Percentiles rank a stretch among this genome's conserved stretches.
Evolutionary conservation across 2,329 filamentous ascomycete species (phyloP).

Genomic region (Blastomyces parvus): DNA sequence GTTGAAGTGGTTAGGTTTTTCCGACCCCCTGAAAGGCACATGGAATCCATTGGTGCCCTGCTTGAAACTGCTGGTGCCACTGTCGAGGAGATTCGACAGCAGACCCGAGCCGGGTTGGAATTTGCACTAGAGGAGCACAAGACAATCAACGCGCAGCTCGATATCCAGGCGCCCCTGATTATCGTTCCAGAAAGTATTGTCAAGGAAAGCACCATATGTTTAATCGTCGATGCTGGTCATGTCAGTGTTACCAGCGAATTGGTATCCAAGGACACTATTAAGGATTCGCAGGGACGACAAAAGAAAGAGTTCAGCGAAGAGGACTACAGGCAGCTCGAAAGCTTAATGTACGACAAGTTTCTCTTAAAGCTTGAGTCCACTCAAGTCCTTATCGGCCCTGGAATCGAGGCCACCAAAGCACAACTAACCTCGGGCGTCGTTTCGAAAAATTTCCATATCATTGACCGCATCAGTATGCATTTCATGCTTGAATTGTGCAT

Average conservation of each 20-base stretch:
- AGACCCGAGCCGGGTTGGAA: conserved; percentile 89
- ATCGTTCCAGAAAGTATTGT: conserved; percentile 93
- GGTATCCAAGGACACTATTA: conserved; percentile 81
- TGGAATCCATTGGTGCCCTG: conserved; percentile 94
- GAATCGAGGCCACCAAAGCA: conserved; percentile 77
- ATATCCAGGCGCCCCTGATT: conserved; percentile 89
- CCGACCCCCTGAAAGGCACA: conserved; percentile 87
- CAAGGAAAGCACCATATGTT: conserved; percentile 66
- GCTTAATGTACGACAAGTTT: conserved; percentile 97
- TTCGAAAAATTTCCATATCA: conserved; percentile 68
- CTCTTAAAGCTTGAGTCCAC: conserved; percentile 86
- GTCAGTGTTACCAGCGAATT: conserved; percentile 89
- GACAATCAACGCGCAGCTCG: conserved; percentile 90
- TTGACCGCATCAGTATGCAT: conserved; percentile 95
- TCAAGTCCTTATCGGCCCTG: conserved; percentile 88
- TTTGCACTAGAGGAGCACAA: conserved; percentile 97
- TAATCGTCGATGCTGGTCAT: conserved; percentile 94
- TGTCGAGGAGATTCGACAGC: conserved; percentile 86
- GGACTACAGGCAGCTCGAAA: conserved; percentile 79
- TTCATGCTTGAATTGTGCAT: conserved; percentile 96
- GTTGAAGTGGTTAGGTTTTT: conserved; percentile 92
- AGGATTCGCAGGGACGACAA: conserved; percentile 84
- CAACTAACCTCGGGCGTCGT: conserved; percentile 63
- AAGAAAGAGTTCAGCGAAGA: conserved; percentile 77
- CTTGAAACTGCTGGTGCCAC: conserved; percentile 95